Evolutionary conservation across 2,329 filamentous ascomycete genomes (phyloP).

Genomic region (Camillea tinctor): DNA sequence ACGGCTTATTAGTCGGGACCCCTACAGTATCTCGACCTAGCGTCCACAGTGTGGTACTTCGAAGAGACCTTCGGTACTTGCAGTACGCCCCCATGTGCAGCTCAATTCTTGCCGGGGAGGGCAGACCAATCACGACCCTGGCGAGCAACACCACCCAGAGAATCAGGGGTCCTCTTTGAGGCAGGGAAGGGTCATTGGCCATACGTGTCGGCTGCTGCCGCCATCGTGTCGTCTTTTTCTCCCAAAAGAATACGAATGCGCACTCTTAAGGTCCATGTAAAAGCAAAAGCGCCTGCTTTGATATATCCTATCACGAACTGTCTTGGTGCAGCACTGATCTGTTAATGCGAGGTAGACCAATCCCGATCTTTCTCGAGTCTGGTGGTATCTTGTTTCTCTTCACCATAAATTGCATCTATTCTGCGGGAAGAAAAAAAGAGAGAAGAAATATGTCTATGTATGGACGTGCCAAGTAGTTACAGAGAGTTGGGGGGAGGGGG

Average conservation of each 20-base stretch:
- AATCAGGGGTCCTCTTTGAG: conserved; percentile 30
- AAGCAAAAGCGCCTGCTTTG: neutral
- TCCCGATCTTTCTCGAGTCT: neutral
- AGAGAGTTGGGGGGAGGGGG: neutral
- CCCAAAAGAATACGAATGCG: conserved; percentile 9
- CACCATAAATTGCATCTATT: neutral
- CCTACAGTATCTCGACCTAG: neutral
- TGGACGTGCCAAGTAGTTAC: neutral
- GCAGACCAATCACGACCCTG: conserved; percentile 25
- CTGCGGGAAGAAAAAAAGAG: neutral
- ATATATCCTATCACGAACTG: neutral
- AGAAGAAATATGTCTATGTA: neutral
- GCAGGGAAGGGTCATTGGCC: conserved; percentile 27
- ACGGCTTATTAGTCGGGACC: neutral
- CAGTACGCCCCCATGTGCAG: conserved; percentile 23
- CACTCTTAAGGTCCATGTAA: conserved; percentile 1
- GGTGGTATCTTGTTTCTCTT: neutral
- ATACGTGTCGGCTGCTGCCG: conserved; percentile 16
- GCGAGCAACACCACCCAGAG: conserved; percentile 14
- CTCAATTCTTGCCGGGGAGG: conserved; percentile 25
- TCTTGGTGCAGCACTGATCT: neutral
- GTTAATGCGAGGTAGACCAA: neutral
- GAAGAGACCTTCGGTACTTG: conserved; percentile 24
- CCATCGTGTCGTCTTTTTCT: conserved; percentile 6
- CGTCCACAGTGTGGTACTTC: conserved; percentile 17